A percentile compares a stretch with the other conserved stretches of the same genome.
These are phyloP conservation scores for Ascoidea tarda DNA, from an alignment of 805 yeast genomes.

Conservation along the genomic window DNA sequence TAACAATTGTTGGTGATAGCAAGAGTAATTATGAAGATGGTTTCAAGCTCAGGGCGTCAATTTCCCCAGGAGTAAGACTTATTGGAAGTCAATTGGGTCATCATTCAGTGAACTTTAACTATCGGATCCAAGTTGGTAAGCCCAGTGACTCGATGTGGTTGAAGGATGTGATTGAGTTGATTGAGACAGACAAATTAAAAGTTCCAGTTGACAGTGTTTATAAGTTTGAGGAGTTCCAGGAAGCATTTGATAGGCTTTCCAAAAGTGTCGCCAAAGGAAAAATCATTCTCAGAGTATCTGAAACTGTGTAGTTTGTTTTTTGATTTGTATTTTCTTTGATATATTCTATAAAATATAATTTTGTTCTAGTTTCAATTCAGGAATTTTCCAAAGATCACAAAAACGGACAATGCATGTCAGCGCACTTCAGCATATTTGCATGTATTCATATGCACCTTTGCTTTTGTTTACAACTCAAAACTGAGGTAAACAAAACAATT, in stretches of 20 bases:
- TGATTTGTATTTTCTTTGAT: no score
- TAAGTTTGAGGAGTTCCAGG: slow-evolving; percentile 34
- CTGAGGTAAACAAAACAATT: no score
- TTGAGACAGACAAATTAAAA: slow-evolving; percentile 31
- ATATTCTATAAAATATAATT: no score
- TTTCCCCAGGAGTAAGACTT: slow-evolving; percentile 21
- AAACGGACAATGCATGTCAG: no score
- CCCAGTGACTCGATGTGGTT: slow-evolving; percentile 23
- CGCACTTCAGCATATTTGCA: no score
- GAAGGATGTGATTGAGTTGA: slow-evolving; percentile 25
- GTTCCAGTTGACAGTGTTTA: slow-evolving; percentile 43
- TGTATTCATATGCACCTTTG: no score
- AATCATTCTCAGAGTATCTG: slow-evolving; percentile 23
- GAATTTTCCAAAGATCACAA: no score
- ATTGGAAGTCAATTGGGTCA: slow-evolving; percentile 21
- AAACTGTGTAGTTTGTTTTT: no score
- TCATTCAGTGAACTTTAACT: slow-evolving; percentile 21
- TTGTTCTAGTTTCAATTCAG: no score
- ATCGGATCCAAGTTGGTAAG: slow-evolving; percentile 20
- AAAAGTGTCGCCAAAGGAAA: slow-evolving; percentile 53
- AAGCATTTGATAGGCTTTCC: slow-evolving; percentile 38
- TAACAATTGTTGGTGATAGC: slow-evolving; percentile 53
- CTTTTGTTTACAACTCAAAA: no score
- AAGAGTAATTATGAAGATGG: slow-evolving; percentile 25
- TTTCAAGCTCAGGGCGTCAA: slow-evolving; percentile 10